Conservation (phyloP, 164 flowering plant genomes). For the Nelumbo lutea region DNA sequence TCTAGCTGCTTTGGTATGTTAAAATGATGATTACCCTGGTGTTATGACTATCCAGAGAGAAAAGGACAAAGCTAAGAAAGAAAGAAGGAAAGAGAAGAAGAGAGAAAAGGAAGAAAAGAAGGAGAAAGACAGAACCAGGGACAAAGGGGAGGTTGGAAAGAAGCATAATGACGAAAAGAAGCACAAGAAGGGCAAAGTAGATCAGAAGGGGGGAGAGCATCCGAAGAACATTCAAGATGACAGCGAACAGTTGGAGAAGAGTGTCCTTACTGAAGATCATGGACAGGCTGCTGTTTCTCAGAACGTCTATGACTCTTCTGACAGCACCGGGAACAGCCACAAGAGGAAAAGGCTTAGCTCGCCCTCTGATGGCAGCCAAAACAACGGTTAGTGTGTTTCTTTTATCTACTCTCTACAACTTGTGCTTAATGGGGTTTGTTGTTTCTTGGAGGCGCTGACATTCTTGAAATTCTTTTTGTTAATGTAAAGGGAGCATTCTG, state of each 20-base stretch:
- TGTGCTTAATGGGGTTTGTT: neutral
- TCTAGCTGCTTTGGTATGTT: neutral
- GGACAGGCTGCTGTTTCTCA: slow-evolving; percentile 25
- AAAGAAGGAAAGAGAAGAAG: slow-evolving; percentile 30
- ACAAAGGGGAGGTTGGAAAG: slow-evolving; percentile 12
- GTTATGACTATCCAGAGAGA: slow-evolving; percentile 55
- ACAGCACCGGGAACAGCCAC: slow-evolving; percentile 35
- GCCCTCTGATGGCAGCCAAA: slow-evolving; percentile 6
- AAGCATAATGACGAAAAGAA: slow-evolving; percentile 20
- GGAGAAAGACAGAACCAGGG: slow-evolving; percentile 17
- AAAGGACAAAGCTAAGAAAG: slow-evolving; percentile 30
- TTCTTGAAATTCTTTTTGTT: neutral
- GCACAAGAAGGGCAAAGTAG: slow-evolving; percentile 14
- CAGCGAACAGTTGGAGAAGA: slow-evolving; percentile 36
- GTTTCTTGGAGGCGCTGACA: neutral
- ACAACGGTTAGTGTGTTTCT: slow-evolving; percentile 21
- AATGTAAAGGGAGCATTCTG: neutral
- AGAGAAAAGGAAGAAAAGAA: slow-evolving; percentile 12
- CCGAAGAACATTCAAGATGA: slow-evolving; percentile 20
- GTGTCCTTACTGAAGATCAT: slow-evolving; percentile 45
- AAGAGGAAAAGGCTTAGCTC: slow-evolving; percentile 28
- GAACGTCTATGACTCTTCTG: slow-evolving; percentile 34
- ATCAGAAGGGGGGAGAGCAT: neutral
- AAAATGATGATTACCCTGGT: slow-evolving; percentile 38
- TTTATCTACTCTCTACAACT: neutral